Conservation (phyloP, 257 asterid species). For the Marsdenia floribunda region DNA sequence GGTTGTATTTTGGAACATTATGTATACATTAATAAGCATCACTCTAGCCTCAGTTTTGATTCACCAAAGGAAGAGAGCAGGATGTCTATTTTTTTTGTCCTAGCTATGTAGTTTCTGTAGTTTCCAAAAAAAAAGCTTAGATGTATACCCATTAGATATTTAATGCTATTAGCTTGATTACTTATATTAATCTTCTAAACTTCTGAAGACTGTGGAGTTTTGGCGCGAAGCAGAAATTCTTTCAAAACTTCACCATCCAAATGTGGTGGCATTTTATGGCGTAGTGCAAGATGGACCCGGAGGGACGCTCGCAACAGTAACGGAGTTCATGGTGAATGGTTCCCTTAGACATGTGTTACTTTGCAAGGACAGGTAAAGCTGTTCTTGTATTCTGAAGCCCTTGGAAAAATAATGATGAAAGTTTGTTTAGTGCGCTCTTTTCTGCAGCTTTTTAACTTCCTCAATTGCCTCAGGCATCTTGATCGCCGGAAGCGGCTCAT, state of each 20-base stretch:
- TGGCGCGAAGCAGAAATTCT: slow-evolving; percentile 95
- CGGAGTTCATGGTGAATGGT: slow-evolving; percentile 92
- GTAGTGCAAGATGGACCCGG: slow-evolving; percentile 97
- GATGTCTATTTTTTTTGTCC: slow-evolving; percentile 6
- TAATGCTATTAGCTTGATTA: slow-evolving; percentile 12
- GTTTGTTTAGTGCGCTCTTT: background rate
- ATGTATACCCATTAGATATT: slow-evolving; percentile 7
- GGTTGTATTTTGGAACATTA: background rate
- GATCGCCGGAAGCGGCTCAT: slow-evolving; percentile 90
- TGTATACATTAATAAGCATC: background rate
- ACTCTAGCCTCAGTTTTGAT: background rate
- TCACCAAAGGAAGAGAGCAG: background rate
- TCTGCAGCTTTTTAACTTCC: background rate
- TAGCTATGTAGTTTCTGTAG: slow-evolving; percentile 1
- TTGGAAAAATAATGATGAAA: background rate
- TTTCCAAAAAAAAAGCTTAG: background rate
- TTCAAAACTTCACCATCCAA: slow-evolving; percentile 95
- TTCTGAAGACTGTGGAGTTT: slow-evolving; percentile 62
- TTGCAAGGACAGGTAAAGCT: slow-evolving; percentile 67
- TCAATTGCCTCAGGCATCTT: slow-evolving; percentile 51
- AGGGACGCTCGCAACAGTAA: slow-evolving; percentile 88
- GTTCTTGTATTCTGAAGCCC: background rate
- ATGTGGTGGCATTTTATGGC: slow-evolving; percentile 94
- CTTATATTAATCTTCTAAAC: slow-evolving; percentile 17
- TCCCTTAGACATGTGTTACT: slow-evolving; percentile 80